Percentiles rank a stretch among this genome's conserved stretches.
Evolutionary conservation across 2,329 filamentous ascomycete genomes (phyloP).

Genomic region (Pestalotiopsis sp.): DNA sequence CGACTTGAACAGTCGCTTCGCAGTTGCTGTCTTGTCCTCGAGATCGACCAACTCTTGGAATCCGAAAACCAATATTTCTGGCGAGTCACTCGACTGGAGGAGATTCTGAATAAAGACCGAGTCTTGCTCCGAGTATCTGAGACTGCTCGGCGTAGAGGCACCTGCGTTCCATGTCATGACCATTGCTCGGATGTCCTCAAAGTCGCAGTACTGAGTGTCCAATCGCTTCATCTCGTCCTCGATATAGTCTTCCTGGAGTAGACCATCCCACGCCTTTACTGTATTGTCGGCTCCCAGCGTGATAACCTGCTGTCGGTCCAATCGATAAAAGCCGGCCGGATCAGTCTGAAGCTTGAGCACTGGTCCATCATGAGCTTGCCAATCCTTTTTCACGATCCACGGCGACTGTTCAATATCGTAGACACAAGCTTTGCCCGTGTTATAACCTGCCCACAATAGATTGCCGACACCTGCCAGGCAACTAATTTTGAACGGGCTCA

Average conservation of each 20-base stretch:
- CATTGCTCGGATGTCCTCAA: conserved; percentile 77
- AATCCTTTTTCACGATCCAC: conserved; percentile 92
- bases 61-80: conserved; percentile 91
- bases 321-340: conserved; percentile 78
- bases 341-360: conserved; percentile 79
- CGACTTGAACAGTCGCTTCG: conserved; percentile 90
- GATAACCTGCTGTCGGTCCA: conserved; percentile 81
- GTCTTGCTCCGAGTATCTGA: conserved; percentile 72
- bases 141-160: conserved; percentile 84
- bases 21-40: conserved; percentile 95
- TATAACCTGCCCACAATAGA: conserved; percentile 91
- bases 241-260: conserved; percentile 93
- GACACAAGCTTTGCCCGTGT: conserved; percentile 89
- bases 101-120: conserved; percentile 79
- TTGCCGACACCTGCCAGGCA: conserved; percentile 78
- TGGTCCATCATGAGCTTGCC: conserved; percentile 85
- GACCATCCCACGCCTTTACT: conserved; percentile 86
- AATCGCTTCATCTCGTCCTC: conserved; percentile 84
- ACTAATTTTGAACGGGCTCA: conserved; percentile 96
- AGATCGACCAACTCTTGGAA: conserved; percentile 99
- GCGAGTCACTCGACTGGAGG: conserved; percentile 73
- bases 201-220: conserved; percentile 82
- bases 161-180: conserved; percentile 97
- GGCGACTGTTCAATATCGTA: conserved; percentile 84
- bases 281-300: conserved; percentile 87